A percentile compares a stretch with the other conserved stretches of the same genome.
Conservation (phyloP, 805 yeast genomes). For the Wickerhamiella nectarea region DNA sequence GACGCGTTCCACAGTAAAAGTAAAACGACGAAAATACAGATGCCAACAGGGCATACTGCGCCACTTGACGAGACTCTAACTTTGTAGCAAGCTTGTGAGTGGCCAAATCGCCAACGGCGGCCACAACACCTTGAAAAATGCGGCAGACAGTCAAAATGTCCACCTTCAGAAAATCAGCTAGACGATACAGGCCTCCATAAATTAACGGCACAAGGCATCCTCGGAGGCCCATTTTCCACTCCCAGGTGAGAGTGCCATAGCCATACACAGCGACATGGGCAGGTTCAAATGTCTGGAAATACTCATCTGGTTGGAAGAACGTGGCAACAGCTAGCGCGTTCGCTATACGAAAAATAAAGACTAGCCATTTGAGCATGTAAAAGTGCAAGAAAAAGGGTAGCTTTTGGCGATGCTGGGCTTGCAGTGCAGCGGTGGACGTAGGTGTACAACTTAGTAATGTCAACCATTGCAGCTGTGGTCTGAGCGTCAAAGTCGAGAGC, state of each 20-base stretch:
- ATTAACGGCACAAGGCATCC: conserved; percentile 70
- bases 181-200: conserved; percentile 36
- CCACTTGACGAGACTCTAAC: conserved; percentile 14
- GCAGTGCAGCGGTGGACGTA: too few relatives aligned
- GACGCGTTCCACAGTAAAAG: conserved; percentile 66
- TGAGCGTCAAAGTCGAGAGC: too few relatives aligned
- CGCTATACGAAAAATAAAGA: conserved; percentile 30
- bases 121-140: conserved; percentile 50
- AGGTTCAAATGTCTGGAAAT: conserved; percentile 83
- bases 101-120: conserved; percentile 58
- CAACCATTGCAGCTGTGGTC: too few relatives aligned
- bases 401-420: too few relatives aligned
- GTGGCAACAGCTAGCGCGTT: conserved; percentile 56
- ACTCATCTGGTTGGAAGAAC: conserved; percentile 94
- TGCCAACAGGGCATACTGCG: conserved; percentile 30
- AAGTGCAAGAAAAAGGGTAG: neutral
- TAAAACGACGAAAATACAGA: conserved; percentile 62
- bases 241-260: conserved; percentile 86
- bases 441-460: too few relatives aligned
- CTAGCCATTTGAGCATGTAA: neutral
- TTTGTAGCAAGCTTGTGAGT: conserved; percentile 36
- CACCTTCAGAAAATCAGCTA: conserved; percentile 26
- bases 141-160: conserved; percentile 40
- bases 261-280: conserved; percentile 68
- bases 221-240: conserved; percentile 67